Percentiles rank a stretch among this genome's conserved stretches.
Evolutionary conservation across 140 eudicot genomes (phyloP).

Genomic region (Senecio squalidus): DNA sequence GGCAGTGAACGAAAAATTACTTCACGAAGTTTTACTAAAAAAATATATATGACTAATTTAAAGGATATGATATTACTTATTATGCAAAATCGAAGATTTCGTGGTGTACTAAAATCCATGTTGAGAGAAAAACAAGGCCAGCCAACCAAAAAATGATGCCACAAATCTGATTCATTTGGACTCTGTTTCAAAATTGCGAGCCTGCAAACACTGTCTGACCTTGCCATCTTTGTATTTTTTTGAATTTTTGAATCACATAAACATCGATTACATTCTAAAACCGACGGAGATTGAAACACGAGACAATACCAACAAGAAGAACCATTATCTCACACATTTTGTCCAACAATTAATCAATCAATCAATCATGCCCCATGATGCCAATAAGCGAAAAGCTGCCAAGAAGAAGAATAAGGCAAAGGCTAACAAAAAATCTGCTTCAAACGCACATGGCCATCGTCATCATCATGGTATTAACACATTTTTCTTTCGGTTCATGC

Average conservation of each 20-base stretch:
- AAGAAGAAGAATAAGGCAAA: conserved; percentile 41
- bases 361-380: conserved; percentile 57
- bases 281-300: conserved; percentile 10
- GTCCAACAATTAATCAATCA: not conserved
- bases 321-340: conserved; percentile 12
- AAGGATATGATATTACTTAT: too few species aligned
- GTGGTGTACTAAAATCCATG: not conserved
- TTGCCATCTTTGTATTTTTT: not conserved
- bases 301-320: not conserved
- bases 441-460: not conserved
- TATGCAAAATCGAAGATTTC: too few species aligned
- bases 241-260: not conserved
- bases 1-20: too few species aligned
- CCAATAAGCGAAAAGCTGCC: conserved; percentile 59
- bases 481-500: not conserved
- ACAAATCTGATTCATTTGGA: conserved; percentile 15
- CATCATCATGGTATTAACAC: conserved; percentile 28
- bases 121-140: conserved; percentile 15
- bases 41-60: too few species aligned
- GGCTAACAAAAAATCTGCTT: conserved; percentile 13
- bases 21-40: too few species aligned
- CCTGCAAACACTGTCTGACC: not conserved
- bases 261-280: conserved; percentile 4
- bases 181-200: conserved; percentile 8
- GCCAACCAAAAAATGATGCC: conserved; percentile 17